Evolutionary conservation across 202 grass and related monocot genomes (phyloP), one percentile per base, ranked within the genome.

Genomic region (Eragrostis tef): DNA sequence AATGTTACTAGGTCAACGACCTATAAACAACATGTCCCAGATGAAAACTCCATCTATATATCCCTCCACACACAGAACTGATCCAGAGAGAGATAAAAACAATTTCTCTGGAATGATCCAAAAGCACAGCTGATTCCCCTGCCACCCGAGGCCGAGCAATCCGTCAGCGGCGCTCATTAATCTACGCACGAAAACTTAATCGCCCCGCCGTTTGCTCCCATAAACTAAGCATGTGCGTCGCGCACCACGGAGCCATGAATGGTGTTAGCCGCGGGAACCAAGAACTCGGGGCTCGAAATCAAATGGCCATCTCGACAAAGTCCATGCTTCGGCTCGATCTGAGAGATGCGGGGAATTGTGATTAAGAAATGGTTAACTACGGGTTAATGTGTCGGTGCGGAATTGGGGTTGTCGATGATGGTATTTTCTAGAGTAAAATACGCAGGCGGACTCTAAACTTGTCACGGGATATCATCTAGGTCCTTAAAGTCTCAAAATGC

Each of bases 251-350:
- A 56, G 41, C 3, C 43, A 47, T 76, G 21, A 46, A 84, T 20
- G 52, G 54, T 25, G 45, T 21, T 48, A 12, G 49, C 6, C 3
- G 77, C 11, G 77, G 64, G 11, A 76, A 81, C 29, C 87, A 17
- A 77, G 77, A 70, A 34, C 75, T 26, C 12, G 69, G 58, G 59
- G 77, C 50, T 34, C 49, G 21, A 78, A 45, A 79, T 78, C 20
- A 79, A 54, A 67, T 49, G 81, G 42, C 8, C 59, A 68, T 88
- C 50, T 15, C 7, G n/a, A 22, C 14, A 47, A 88, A 84, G 81
- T 88, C 81, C 75, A 79, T 50, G 34, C 34, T 39, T 39, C 34
- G 34, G 34, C 34, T 39, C 34, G 34, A 39, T 39, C 34, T 39
- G 34, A 39, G 34, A 39, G 34, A 39, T 5, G 34, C 34, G 34